Percentiles rank a stretch among this genome's conserved stretches.
Conservation (phyloP, 2,329 filamentous ascomycete genomes). For the Pyrenophora teres region DNA sequence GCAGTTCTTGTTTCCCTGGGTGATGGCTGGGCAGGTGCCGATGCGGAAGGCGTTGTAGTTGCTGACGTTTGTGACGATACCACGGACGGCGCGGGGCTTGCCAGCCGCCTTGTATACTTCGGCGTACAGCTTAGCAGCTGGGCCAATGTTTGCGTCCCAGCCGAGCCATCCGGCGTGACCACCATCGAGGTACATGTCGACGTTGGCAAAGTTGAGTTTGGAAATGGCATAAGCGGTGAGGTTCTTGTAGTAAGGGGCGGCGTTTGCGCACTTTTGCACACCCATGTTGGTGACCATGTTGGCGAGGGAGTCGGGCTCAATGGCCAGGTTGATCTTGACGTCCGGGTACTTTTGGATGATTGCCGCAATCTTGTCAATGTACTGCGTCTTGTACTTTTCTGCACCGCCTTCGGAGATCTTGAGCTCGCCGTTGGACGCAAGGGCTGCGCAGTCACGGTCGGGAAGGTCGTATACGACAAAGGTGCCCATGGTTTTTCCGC, state of each 20-base stretch:
- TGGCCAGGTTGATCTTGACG: conserved; percentile 55
- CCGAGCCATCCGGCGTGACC: conserved; percentile 69
- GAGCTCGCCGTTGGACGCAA: conserved; percentile 67
- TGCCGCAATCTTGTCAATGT: conserved; percentile 60
- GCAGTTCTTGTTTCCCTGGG: conserved; percentile 54
- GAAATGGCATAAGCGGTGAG: conserved; percentile 62
- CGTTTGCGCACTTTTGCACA: conserved; percentile 60
- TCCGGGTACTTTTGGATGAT: conserved; percentile 61
- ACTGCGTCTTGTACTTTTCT: conserved; percentile 55
- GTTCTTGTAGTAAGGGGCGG: conserved; percentile 60
- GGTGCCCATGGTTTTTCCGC: conserved; percentile 55
- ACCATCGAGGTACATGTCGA: conserved; percentile 67
- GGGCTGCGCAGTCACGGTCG: conserved; percentile 66
- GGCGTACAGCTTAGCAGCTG: conserved; percentile 56
- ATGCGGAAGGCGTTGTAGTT: conserved; percentile 64
- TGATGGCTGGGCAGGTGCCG: conserved; percentile 52
- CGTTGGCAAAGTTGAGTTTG: conserved; percentile 63
- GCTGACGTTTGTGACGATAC: conserved; percentile 61
- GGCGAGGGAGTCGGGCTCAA: conserved; percentile 55
- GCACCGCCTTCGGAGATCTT: conserved; percentile 58
- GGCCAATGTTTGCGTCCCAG: conserved; percentile 63
- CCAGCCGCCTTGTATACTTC: conserved; percentile 55
- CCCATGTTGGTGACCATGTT: conserved; percentile 66
- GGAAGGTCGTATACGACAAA: conserved; percentile 69
- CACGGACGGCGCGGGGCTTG: conserved; percentile 55